Percentiles rank a stretch among this genome's conserved stretches.
Conservation (phyloP, 179 eudicot species). For the Spergularia azorica region DNA sequence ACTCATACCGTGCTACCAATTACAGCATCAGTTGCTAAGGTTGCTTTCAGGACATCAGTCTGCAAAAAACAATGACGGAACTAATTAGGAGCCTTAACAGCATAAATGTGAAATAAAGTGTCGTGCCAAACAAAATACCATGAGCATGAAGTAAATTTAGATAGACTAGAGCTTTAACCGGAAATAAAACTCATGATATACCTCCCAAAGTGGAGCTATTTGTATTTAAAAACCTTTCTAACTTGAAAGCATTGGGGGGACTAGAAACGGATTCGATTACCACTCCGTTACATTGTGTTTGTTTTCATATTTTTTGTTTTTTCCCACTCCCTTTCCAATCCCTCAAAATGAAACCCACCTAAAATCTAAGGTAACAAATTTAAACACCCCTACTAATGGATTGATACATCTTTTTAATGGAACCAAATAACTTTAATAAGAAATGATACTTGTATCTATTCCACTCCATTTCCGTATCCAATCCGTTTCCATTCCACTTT, state of each 20-base stretch:
- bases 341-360: too few relatives aligned
- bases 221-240: neutral
- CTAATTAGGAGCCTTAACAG: neutral
- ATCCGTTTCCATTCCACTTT: too few relatives aligned
- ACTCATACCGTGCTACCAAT: constrained; percentile 80
- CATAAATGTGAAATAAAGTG: neutral
- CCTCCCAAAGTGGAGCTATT: neutral
- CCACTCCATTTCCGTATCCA: too few relatives aligned
- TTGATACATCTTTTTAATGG: too few relatives aligned
- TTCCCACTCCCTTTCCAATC: too few relatives aligned
- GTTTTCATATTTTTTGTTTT: too few relatives aligned
- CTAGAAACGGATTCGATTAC: too few relatives aligned
- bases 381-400: too few relatives aligned
- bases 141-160: neutral
- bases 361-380: too few relatives aligned
- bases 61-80: constrained; percentile 34
- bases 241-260: neutral
- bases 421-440: too few relatives aligned
- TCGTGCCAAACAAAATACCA: neutral
- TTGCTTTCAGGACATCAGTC: constrained; percentile 90
- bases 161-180: neutral
- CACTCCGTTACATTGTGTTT: too few relatives aligned
- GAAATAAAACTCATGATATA: neutral
- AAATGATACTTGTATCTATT: too few relatives aligned
- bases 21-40: constrained; percentile 95